Conservation (phyloP, 2,329 filamentous ascomycete species). For the Exophiala bonariae region DNA sequence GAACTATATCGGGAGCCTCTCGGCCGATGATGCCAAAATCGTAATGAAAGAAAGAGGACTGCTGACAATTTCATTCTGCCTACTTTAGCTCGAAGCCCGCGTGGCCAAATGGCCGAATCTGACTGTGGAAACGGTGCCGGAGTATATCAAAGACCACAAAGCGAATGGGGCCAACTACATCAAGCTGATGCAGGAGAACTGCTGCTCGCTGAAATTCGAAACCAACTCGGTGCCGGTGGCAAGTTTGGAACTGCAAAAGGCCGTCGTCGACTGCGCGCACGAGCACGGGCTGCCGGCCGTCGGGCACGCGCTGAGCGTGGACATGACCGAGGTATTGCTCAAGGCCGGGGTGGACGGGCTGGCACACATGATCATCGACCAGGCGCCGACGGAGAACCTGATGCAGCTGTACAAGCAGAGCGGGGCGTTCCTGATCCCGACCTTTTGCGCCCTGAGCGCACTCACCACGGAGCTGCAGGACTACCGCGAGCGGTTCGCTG, state of each 20-base stretch:
- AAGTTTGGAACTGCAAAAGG: conserved; percentile 38
- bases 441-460: too few relatives aligned
- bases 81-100: too few relatives aligned
- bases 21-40: too few relatives aligned
- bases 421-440: too few relatives aligned
- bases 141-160: conserved; percentile 11
- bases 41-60: too few relatives aligned
- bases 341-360: conserved; percentile 15
- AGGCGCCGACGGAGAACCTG: conserved; percentile 9
- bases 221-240: conserved; percentile 22
- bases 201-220: conserved; percentile 12
- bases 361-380: conserved; percentile 18
- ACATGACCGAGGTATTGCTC: conserved; percentile 14
- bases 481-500: too few relatives aligned
- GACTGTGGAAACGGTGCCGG: conserved; percentile 33
- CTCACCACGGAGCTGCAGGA: too few relatives aligned
- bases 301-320: conserved; percentile 10
- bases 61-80: too few relatives aligned
- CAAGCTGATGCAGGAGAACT: conserved; percentile 21
- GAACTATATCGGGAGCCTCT: too few relatives aligned
- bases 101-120: conserved; percentile 50
- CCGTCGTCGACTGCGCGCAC: conserved; percentile 14
- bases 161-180: conserved; percentile 18
- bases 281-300: conserved; percentile 1
- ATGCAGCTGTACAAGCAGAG: neutral